A percentile compares a stretch with the other conserved stretches of the same genome.
Evolutionary conservation across 1,284 basidiomycete species (phyloP).

Genomic region (Ganoderma boninense): DNA sequence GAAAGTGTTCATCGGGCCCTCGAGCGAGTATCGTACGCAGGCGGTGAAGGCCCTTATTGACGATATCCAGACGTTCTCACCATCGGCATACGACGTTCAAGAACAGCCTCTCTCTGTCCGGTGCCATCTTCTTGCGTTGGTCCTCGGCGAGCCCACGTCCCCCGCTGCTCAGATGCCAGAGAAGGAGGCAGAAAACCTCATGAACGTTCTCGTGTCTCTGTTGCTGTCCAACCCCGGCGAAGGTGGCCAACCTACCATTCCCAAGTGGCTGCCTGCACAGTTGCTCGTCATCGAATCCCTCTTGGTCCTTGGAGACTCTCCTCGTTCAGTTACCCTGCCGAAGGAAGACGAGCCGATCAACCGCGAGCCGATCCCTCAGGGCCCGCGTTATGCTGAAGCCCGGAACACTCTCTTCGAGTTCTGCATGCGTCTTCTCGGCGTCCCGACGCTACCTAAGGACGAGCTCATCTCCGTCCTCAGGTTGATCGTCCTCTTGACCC

Average conservation of each 20-base stretch:
- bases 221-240: conserved; percentile 67
- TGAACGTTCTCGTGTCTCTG: conserved; percentile 72
- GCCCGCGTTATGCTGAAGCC: conserved; percentile 70
- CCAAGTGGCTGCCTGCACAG: conserved; percentile 87
- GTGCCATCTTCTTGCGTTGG: conserved; percentile 86
- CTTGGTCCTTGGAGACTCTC: conserved; percentile 79
- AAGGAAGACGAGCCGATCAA: conserved; percentile 73
- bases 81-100: conserved; percentile 68
- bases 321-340: conserved; percentile 66
- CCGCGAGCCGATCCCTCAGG: conserved; percentile 57
- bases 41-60: conserved; percentile 74
- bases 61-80: conserved; percentile 76
- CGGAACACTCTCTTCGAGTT: conserved; percentile 76
- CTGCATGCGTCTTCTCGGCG: conserved; percentile 71
- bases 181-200: conserved; percentile 55
- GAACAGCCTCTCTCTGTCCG: conserved; percentile 83
- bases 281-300: conserved; percentile 86
- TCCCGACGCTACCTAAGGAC: conserved; percentile 73
- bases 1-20: conserved; percentile 75
- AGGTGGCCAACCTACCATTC: conserved; percentile 59
- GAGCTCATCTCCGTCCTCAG: conserved; percentile 84
- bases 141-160: conserved; percentile 77
- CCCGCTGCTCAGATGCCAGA: conserved; percentile 58
- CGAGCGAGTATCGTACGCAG: conserved; percentile 65
- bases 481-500: conserved; percentile 84